These are phyloP conservation scores for Rhynchosporium agropyri DNA, from an alignment of 2,329 filamentous ascomycete species.

Conservation along the genomic window DNA sequence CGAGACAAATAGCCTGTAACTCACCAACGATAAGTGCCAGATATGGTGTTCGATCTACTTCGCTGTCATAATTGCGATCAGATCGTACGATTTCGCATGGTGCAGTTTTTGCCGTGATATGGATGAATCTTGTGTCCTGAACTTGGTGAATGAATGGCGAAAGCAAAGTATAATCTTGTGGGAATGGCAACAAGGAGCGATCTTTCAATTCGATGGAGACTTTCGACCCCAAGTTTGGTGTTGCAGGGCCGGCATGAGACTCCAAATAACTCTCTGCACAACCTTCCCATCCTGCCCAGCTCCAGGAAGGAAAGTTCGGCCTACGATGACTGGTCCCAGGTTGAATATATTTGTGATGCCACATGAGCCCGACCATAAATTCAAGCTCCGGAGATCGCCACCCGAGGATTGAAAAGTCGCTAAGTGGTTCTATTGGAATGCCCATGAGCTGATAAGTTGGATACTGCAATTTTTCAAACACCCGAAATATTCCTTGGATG, in stretches of 20 bases:
- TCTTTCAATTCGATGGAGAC: not conserved
- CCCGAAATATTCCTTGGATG: conserved; percentile 17
- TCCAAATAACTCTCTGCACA: not conserved
- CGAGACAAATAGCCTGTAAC: not conserved
- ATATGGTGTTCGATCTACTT: not conserved
- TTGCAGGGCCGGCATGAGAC: not conserved
- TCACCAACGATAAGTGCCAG: not conserved
- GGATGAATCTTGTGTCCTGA: not conserved
- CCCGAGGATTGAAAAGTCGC: not conserved
- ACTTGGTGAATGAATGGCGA: not conserved
- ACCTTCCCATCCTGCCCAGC: conserved; percentile 16
- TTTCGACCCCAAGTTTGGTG: not conserved
- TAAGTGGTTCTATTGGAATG: conserved; percentile 5
- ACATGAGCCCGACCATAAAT: conserved; percentile 14
- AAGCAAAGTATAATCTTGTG: not conserved
- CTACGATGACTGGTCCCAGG: not conserved
- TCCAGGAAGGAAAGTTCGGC: conserved; percentile 9
- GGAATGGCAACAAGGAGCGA: not conserved
- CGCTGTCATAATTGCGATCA: too few species aligned
- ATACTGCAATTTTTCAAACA: not conserved
- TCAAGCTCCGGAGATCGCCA: not conserved
- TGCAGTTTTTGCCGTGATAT: not conserved
- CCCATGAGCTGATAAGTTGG: conserved; percentile 18
- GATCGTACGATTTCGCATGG: not conserved
- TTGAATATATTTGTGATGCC: not conserved